Evolutionary conservation across 257 asterid species (phyloP).

Genomic region (Solanum appendiculatum): DNA sequence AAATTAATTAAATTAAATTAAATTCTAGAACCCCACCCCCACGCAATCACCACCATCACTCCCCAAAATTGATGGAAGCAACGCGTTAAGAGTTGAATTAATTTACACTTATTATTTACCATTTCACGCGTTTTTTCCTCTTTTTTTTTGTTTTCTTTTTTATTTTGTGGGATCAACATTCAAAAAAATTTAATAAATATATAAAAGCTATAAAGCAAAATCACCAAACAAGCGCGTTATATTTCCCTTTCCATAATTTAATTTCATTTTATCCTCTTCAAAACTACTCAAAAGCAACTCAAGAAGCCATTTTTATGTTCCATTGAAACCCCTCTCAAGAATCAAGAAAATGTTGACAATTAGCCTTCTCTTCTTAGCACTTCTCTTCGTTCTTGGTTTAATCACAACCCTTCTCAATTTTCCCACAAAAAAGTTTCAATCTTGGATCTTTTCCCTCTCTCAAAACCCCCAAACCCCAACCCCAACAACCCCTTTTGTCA

Average conservation of each 20-base stretch:
- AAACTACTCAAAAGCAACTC: background rate
- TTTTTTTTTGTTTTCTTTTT: background rate
- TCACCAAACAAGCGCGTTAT: background rate
- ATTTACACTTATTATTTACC: slow-evolving; percentile 14
- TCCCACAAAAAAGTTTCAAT: slow-evolving; percentile 28
- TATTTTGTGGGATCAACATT: slow-evolving; percentile 50
- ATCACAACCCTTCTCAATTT: slow-evolving; percentile 18
- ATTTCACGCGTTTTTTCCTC: slow-evolving; percentile 47
- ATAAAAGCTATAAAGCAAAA: background rate
- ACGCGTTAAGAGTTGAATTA: background rate
- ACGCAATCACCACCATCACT: background rate
- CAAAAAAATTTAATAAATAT: too few species aligned
- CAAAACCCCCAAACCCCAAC: background rate
- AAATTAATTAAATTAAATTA: background rate
- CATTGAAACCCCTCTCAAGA: background rate
- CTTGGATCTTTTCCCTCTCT: slow-evolving; percentile 13
- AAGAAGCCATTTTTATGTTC: background rate
- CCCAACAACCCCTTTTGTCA: background rate
- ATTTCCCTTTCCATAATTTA: background rate
- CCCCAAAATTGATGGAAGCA: background rate
- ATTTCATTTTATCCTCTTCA: background rate
- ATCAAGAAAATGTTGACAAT: slow-evolving; percentile 15
- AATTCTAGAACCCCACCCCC: background rate
- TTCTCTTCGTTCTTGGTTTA: slow-evolving; percentile 48
- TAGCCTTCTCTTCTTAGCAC: slow-evolving; percentile 26